A percentile compares a stretch with the other conserved stretches of the same genome.
Conservation (phyloP, 345 rosid species). For the Citrus sp. region DNA sequence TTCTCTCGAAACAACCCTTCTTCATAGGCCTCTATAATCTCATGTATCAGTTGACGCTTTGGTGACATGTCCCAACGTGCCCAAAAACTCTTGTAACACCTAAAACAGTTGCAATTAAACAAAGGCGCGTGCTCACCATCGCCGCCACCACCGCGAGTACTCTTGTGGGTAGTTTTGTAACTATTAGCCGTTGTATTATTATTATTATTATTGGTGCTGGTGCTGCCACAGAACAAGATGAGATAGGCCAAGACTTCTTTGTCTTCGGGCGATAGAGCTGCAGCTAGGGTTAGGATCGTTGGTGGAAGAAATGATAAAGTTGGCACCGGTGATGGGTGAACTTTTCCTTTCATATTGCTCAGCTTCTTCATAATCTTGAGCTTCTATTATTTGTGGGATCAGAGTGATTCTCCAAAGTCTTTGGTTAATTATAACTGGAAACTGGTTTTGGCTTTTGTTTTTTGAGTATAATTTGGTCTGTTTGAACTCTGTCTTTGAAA, state of each 20-base stretch:
- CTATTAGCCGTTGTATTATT: not conserved
- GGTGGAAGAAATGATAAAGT: conserved; percentile 37
- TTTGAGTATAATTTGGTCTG: not conserved
- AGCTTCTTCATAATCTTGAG: conserved; percentile 23
- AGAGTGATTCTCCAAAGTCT: not conserved
- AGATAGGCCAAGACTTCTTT: conserved; percentile 42
- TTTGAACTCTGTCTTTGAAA: not conserved
- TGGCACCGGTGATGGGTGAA: conserved; percentile 34
- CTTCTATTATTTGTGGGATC: not conserved
- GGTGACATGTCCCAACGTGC: conserved; percentile 42
- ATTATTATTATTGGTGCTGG: not conserved
- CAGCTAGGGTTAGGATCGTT: conserved; percentile 27
- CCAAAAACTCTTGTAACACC: conserved; percentile 45
- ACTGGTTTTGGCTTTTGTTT: not conserved
- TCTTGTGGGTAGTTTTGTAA: not conserved
- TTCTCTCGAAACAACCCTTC: conserved; percentile 21
- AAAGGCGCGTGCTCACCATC: conserved; percentile 18
- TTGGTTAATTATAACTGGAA: not conserved
- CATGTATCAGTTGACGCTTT: conserved; percentile 37
- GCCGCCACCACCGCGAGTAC: not conserved
- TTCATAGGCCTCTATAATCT: conserved; percentile 42
- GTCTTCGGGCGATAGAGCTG: conserved; percentile 39
- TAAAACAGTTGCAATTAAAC: conserved; percentile 40
- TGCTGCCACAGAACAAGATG: conserved; percentile 26
- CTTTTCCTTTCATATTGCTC: conserved; percentile 24